Conservation (phyloP, 306 rosid species). For the Cicer arietinum region DNA sequence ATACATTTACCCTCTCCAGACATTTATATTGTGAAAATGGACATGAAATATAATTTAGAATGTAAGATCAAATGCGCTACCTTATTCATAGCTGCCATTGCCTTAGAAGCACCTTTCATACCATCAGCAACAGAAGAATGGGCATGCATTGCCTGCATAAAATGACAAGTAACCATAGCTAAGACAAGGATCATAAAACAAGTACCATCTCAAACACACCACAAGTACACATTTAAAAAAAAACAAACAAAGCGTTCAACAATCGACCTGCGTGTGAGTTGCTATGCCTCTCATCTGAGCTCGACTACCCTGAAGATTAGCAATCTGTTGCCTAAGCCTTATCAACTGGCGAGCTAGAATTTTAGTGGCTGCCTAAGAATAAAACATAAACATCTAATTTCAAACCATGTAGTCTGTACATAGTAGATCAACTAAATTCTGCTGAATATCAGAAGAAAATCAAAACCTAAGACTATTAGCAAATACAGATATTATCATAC, state of each 20-base stretch:
- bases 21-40: neutral
- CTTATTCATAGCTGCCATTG: conserved; percentile 93
- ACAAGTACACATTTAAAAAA: too few relatives aligned
- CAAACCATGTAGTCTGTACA: neutral
- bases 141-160: conserved; percentile 87
- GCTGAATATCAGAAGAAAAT: conserved; percentile 19
- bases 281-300: conserved; percentile 99
- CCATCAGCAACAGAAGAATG: conserved; percentile 96
- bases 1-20: neutral
- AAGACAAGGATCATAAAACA: conserved; percentile 38
- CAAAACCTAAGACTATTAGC: neutral
- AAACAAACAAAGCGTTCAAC: conserved; percentile 27
- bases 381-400: conserved; percentile 37
- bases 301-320: conserved; percentile 97
- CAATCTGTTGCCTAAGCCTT: conserved; percentile 94
- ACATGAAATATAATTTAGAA: neutral
- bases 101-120: conserved; percentile 88
- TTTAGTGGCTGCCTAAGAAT: conserved; percentile 83
- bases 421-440: conserved; percentile 8
- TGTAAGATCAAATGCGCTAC: conserved; percentile 41
- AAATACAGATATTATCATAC: conserved; percentile 50
- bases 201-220: neutral
- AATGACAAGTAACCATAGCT: conserved; percentile 20
- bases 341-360: conserved; percentile 89
- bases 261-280: conserved; percentile 91